A percentile compares a stretch with the other conserved stretches of the same genome.
These are phyloP conservation scores for Myxozyma neotropica DNA, from an alignment of 805 yeast genomes.

Conservation along the genomic window DNA sequence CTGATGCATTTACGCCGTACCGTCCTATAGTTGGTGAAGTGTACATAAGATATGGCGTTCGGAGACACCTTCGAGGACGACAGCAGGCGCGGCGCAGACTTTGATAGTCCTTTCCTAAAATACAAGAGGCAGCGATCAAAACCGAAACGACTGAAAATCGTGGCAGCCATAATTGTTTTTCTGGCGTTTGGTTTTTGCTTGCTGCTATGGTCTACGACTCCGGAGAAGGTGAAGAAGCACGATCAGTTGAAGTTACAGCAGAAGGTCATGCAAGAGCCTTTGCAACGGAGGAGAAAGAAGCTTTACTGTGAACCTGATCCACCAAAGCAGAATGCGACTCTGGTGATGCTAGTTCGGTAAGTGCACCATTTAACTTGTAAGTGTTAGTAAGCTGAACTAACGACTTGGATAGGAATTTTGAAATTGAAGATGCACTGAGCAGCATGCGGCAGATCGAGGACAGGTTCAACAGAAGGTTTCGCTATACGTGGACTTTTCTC, in stretches of 20 bases:
- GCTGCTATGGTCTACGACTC: constrained; percentile 25
- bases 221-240: constrained; percentile 21
- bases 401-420: constrained; percentile 53
- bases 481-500: constrained; percentile 94
- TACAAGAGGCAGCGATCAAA: constrained; percentile 31
- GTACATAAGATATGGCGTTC: constrained; percentile 8
- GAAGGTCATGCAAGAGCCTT: constrained; percentile 23
- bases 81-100: constrained; percentile 12
- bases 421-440: constrained; percentile 57
- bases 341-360: constrained; percentile 60
- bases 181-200: constrained; percentile 21
- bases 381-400: background rate
- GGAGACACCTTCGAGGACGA: constrained; percentile 17
- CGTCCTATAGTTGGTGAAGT: background rate
- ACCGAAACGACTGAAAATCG: constrained; percentile 22
- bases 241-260: constrained; percentile 27
- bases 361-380: too few species aligned
- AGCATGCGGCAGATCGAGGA: constrained; percentile 73
- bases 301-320: constrained; percentile 35
- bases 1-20: background rate
- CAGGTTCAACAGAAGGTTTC: constrained; percentile 75
- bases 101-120: constrained; percentile 32
- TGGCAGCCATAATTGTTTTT: constrained; percentile 9
- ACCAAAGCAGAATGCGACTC: constrained; percentile 54
- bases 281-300: constrained; percentile 27